Conservation (phyloP, 2,329 filamentous ascomycete genomes). For the Calcarisporium arbuscula region DNA sequence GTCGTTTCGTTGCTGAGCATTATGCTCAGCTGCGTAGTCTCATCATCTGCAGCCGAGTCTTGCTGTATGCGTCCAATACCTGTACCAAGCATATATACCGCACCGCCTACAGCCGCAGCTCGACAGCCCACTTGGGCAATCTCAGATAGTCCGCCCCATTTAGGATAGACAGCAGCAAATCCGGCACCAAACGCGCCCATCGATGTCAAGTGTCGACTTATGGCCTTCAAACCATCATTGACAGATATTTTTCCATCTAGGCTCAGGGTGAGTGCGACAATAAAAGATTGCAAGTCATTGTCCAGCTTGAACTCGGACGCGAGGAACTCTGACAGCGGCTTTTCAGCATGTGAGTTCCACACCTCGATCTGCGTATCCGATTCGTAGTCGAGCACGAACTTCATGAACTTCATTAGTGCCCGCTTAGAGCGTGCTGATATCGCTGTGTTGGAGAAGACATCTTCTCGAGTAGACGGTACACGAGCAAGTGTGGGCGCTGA, state of each 20-base stretch:
- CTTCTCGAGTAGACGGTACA: slow-evolving; percentile 84
- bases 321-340: slow-evolving; percentile 53
- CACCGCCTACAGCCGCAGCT: slow-evolving; percentile 84
- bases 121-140: slow-evolving; percentile 88
- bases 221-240: slow-evolving; percentile 60
- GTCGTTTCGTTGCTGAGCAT: slow-evolving; percentile 50
- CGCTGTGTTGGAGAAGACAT: slow-evolving; percentile 73
- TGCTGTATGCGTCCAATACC: slow-evolving; percentile 42
- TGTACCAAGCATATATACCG: slow-evolving; percentile 78
- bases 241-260: slow-evolving; percentile 58
- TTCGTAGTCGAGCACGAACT: slow-evolving; percentile 72
- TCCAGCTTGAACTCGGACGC: slow-evolving; percentile 61
- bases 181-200: slow-evolving; percentile 84
- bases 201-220: slow-evolving; percentile 75
- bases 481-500: slow-evolving; percentile 46
- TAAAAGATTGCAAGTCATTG: slow-evolving; percentile 54
- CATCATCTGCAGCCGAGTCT: slow-evolving; percentile 9
- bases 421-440: slow-evolving; percentile 80
- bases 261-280: slow-evolving; percentile 66
- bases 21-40: slow-evolving; percentile 32
- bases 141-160: slow-evolving; percentile 88
- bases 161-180: slow-evolving; percentile 83
- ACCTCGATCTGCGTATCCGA: slow-evolving; percentile 44
- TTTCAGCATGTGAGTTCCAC: slow-evolving; percentile 53
- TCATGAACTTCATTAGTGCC: slow-evolving; percentile 86